Evolutionary conservation across 805 yeast genomes (phyloP), one percentile per base, ranked within the genome.

Genomic region (Zygosaccharomyces pseudorouxii): DNA sequence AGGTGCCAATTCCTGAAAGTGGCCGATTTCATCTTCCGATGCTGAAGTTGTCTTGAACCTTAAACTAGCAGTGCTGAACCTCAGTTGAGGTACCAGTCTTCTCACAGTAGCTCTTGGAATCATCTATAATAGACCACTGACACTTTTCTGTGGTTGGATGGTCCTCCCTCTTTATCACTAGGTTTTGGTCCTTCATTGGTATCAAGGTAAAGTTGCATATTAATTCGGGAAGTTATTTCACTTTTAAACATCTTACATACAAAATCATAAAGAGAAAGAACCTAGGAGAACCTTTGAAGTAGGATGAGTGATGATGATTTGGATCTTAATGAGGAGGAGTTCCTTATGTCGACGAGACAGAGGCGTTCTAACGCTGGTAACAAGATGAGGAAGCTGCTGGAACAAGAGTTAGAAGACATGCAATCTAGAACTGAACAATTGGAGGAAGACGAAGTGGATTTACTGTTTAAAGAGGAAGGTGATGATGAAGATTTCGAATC

Each of bases 311-410:
- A 45, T 5, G 48, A 49, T 10, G 47, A 48, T 29, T 40, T 47
- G 20, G 48, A 48, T 19, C 46, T 36, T 16, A 45, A 47, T 38
- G 52, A 56, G 19, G 78, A 73, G 31, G 84, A 82, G 40, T 75
- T 79, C 57, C 73, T 89, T 48, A 84, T 85, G 56, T 80, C 86
- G 18, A 84, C 95, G 3, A 77, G 97, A 52, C 71, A 80, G 51
- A 74, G 88, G 54, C 79, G 99, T 47, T 67, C 89, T 38, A 93
- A 92, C 69, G 99, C 99, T 1, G 99, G 99, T 12, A 84, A 87
- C 45, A 74, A 93, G 47, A 72, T 93, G 63, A 79, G 80, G 58
- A 80, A 81, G 48, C 74, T 93, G 51, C 70, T 93, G 16, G 85
- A 81, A 50, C 75, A 86, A 25, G 96, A 67, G 42, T 47, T 66